phyloP scores from a whole-genome alignment of 2,329 filamentous ascomycete species.

The Hymenoscyphus fructigenus region DNA sequence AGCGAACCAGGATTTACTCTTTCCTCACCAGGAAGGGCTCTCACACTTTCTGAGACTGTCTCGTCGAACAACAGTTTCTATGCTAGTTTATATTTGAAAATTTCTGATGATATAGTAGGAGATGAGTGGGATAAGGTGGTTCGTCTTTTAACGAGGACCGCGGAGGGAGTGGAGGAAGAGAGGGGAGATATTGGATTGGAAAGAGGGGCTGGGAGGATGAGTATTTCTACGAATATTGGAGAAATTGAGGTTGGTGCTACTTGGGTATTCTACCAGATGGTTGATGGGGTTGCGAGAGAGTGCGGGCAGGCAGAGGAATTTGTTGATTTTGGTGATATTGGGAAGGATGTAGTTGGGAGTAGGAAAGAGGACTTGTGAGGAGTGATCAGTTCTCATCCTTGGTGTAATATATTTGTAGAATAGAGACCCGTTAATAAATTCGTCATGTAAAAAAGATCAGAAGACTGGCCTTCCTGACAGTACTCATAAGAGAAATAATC shows the following conservation, averaged over 20 bases:
- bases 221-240: background rate
- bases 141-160: background rate
- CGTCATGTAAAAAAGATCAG: too few species aligned
- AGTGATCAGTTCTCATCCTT: background rate
- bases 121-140: background rate
- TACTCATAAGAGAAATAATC: too few species aligned
- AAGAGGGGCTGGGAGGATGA: background rate
- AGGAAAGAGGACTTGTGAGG: background rate
- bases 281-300: background rate
- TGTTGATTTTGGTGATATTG: background rate
- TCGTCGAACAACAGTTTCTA: background rate
- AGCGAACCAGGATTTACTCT: background rate
- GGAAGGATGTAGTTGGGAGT: background rate
- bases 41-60: background rate
- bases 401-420: too few species aligned
- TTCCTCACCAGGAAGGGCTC: background rate
- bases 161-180: background rate
- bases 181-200: background rate
- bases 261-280: background rate
- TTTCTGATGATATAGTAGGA: background rate
- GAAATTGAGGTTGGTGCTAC: background rate
- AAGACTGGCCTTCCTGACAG: too few species aligned
- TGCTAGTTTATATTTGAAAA: background rate
- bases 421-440: too few species aligned
- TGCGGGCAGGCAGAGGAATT: background rate